phyloP scores from a whole-genome alignment of 345 rosid genomes.

The Limnanthes douglasii region DNA sequence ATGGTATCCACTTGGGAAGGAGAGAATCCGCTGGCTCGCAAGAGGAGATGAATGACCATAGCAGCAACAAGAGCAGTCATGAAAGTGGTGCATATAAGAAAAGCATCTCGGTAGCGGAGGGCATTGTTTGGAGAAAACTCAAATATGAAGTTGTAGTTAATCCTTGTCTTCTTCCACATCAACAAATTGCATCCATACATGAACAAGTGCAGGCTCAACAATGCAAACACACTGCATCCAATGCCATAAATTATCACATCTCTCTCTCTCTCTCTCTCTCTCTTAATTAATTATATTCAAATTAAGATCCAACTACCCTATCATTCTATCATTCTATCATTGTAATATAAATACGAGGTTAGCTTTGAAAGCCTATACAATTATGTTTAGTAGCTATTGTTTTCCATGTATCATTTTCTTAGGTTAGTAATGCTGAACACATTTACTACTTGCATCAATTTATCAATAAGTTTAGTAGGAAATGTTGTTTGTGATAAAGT shows the following conservation, averaged over 20 bases:
- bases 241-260: background rate
- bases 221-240: conserved; percentile 61
- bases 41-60: conserved; percentile 71
- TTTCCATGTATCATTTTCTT: too few species aligned
- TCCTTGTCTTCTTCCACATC: conserved; percentile 72
- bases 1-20: conserved; percentile 54
- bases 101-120: conserved; percentile 77
- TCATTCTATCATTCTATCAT: too few species aligned
- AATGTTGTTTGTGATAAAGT: too few species aligned
- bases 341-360: too few species aligned
- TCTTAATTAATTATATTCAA: too few species aligned
- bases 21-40: conserved; percentile 41
- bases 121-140: conserved; percentile 65
- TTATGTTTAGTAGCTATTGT: too few species aligned
- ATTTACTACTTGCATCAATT: too few species aligned
- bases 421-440: too few species aligned
- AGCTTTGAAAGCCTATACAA: too few species aligned
- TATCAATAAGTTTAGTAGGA: too few species aligned
- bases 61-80: conserved; percentile 81
- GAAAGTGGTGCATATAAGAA: conserved; percentile 75
- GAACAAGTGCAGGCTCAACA: conserved; percentile 87
- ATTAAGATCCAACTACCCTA: too few species aligned
- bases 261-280: too few species aligned
- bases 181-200: conserved; percentile 85
- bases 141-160: conserved; percentile 78